A percentile compares a stretch with the other conserved stretches of the same genome.
Evolutionary conservation across 2,329 filamentous ascomycete genomes (phyloP).

Genomic region (Conoideocrella luteorostrata): DNA sequence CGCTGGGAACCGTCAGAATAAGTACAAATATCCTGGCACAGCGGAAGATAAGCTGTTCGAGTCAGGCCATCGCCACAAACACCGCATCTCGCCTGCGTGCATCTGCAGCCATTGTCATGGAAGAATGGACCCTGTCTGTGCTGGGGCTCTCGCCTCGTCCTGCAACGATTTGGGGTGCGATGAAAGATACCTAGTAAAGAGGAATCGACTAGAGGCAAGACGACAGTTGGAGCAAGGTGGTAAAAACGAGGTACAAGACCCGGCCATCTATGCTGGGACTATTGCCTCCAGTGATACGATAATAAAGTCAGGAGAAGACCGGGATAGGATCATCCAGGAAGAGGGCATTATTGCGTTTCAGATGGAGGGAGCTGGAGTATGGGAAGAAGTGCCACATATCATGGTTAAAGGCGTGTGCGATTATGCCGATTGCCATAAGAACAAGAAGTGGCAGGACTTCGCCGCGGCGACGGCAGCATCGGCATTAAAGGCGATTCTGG

Average conservation of each 20-base stretch:
- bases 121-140: background rate
- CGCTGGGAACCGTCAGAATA: no score
- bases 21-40: constrained; percentile 22
- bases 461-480: background rate
- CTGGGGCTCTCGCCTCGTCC: no score
- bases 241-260: no score
- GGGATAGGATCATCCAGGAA: constrained; percentile 26
- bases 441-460: background rate
- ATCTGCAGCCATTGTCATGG: constrained; percentile 8
- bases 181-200: no score
- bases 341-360: constrained; percentile 20
- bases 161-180: no score
- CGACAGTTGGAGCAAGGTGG: no score
- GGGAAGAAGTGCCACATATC: constrained; percentile 23
- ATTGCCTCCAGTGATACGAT: constrained; percentile 32
- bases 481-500: background rate
- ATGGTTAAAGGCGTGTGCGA: constrained; percentile 9
- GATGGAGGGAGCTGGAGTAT: constrained; percentile 24
- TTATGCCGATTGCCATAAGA: background rate
- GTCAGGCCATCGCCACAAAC: constrained; percentile 25
- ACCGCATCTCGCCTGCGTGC: constrained; percentile 11
- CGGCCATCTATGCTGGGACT: constrained; percentile 27
- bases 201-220: no score
- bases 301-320: constrained; percentile 27
- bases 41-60: constrained; percentile 23